These are phyloP conservation scores for Stropharia rugosoannulata DNA, from an alignment of 768 basidiomycete genomes.

Conservation along the genomic window DNA sequence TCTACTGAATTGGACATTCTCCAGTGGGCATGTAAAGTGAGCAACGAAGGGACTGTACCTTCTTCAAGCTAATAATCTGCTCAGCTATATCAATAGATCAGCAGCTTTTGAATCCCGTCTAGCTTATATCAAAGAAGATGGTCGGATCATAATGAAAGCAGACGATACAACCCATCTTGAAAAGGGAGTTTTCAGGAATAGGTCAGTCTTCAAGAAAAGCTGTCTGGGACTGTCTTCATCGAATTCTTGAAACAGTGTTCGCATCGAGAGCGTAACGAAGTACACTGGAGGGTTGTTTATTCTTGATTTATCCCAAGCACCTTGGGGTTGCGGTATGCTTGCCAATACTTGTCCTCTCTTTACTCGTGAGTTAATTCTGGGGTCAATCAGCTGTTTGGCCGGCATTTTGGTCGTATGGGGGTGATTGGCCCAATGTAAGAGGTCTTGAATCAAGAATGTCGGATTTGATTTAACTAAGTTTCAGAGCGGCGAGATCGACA, in stretches of 20 bases:
- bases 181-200: constrained; percentile 55
- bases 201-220: constrained; percentile 34
- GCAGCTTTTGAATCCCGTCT: constrained; percentile 54
- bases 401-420: constrained; percentile 75
- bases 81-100: constrained; percentile 59
- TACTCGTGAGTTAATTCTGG: neutral
- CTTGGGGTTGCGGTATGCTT: constrained; percentile 81
- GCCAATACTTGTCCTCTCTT: neutral
- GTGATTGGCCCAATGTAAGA: constrained; percentile 63
- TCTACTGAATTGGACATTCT: constrained; percentile 5
- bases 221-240: neutral
- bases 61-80: neutral
- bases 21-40: constrained; percentile 71
- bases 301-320: constrained; percentile 79
- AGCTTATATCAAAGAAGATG: constrained; percentile 55
- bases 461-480: neutral
- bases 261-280: constrained; percentile 61
- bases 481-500: constrained; percentile 79
- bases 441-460: neutral
- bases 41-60: constrained; percentile 16
- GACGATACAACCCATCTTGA: constrained; percentile 62
- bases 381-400: constrained; percentile 74
- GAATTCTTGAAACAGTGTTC: constrained; percentile 50
- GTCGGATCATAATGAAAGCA: constrained; percentile 73
- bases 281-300: constrained; percentile 84